Base-by-base conservation (phyloP, 371 early-diverging fungal genomes). In the Mortierella sp. region DNA sequence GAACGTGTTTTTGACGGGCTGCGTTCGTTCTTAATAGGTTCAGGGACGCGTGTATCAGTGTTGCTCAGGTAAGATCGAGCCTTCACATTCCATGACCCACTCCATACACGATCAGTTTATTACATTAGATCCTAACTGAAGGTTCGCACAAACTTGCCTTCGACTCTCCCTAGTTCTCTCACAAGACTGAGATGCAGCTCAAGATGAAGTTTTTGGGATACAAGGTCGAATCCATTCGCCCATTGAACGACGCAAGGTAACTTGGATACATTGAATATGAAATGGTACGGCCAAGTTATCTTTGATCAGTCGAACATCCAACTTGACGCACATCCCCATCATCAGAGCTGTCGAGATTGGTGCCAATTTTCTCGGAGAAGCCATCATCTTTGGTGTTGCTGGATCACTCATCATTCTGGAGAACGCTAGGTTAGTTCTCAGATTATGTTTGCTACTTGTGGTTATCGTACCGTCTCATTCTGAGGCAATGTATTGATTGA, bases 291-390 rank as follows among this genome's bases (percentile, higher is more conserved):
- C 27, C 16, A n/a, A 2, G 34, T 10, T 19, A 34, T 21, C 14
- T 47, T 19, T 13, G 6, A 14, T 10, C 39, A 10, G 10, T 43
- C 45, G 19, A 43, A 16, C 27, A 26, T 21, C 27, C 13, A 10
- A 50, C 27, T 5, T 49, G 34, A n/a, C 26, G 24, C 8, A 48
- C 50, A 13, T 26, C 16, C 41, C 16, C 4, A 31, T 27, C 3
- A 43, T 50, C 38, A 87, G 91, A 58, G 96, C 96, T 39, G 87
- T 96, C 30, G 95, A 96, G 69, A 87, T 89, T 16, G 96, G 95
- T 2, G 94, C 95, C 31, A 91, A 91, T 68, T 95, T 96, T 65
- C 65, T 96, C 13, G 89, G 93, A 60, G 96, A 96, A 71, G 81
- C 91, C 6, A 87, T 96, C 67, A 87, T 96, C 19, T 95, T 96